Evolutionary conservation across 345 rosid genomes (phyloP).

Genomic region (Cardiospermum halicacabum): DNA sequence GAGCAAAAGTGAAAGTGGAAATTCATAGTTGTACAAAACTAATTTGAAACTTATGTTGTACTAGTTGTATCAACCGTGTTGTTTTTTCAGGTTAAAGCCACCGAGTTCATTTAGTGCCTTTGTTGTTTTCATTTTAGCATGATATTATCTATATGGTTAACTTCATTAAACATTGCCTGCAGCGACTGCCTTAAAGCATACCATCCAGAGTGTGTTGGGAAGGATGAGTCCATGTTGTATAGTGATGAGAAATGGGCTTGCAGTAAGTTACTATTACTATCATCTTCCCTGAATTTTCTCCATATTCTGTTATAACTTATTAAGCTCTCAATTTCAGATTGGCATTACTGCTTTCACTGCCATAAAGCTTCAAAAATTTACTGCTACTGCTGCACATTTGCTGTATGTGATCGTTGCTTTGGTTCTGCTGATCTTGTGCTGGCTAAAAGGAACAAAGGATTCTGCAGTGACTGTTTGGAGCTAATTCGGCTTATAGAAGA

Average conservation of each 20-base stretch:
- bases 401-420: conserved; percentile 40
- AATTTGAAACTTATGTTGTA: no score
- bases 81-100: no score
- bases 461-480: conserved; percentile 37
- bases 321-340: conserved; percentile 30
- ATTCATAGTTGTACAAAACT: no score
- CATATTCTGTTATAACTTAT: neutral
- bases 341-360: conserved; percentile 48
- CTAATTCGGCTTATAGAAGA: conserved; percentile 40
- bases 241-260: conserved; percentile 32
- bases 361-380: conserved; percentile 32
- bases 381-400: conserved; percentile 51
- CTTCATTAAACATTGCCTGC: conserved; percentile 8
- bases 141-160: neutral
- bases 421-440: conserved; percentile 25
- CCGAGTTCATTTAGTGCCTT: neutral
- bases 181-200: conserved; percentile 49
- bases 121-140: neutral
- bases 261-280: conserved; percentile 26
- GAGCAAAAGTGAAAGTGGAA: no score
- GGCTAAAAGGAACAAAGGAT: conserved; percentile 27
- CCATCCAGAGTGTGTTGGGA: conserved; percentile 36
- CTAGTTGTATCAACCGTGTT: no score
- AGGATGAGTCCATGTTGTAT: conserved; percentile 31
- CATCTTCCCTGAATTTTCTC: neutral